Evolutionary conservation across 345 rosid genomes (phyloP).

Genomic region (Bruguiera parviflora): DNA sequence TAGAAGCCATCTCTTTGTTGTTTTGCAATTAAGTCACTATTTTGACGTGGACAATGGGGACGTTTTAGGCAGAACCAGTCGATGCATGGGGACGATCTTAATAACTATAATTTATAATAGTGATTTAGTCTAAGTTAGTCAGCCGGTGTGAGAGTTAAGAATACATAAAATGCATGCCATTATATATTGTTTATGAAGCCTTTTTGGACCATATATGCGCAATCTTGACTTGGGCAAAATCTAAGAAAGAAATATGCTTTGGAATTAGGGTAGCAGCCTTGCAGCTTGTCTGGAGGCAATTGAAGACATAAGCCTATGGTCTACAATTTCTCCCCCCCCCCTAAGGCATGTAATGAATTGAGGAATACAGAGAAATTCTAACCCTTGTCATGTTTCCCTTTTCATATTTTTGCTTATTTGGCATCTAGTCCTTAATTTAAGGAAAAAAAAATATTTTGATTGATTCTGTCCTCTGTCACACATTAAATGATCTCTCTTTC

Average conservation of each 20-base stretch:
- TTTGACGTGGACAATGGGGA: constrained; percentile 9
- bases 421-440: too few relatives aligned
- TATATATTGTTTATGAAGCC: constrained; percentile 19
- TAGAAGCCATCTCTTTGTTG: constrained; percentile 26
- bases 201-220: constrained; percentile 15
- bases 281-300: constrained; percentile 4
- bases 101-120: neutral
- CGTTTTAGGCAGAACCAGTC: constrained; percentile 27
- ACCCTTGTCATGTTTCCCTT: too few relatives aligned
- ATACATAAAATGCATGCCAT: neutral
- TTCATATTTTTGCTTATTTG: too few relatives aligned
- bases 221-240: constrained; percentile 13
- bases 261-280: constrained; percentile 1
- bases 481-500: too few relatives aligned
- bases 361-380: too few relatives aligned
- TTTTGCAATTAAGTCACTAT: constrained; percentile 28
- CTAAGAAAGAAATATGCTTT: neutral
- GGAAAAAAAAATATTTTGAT: too few relatives aligned
- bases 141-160: constrained; percentile 14
- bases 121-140: constrained; percentile 11
- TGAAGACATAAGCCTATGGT: neutral
- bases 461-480: too few relatives aligned
- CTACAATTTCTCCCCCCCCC: too few relatives aligned
- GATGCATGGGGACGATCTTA: constrained; percentile 14
- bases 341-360: too few relatives aligned